Base-by-base conservation (phyloP, 192 early-diverging fungal genomes). In the Diversispora epigaea region DNA sequence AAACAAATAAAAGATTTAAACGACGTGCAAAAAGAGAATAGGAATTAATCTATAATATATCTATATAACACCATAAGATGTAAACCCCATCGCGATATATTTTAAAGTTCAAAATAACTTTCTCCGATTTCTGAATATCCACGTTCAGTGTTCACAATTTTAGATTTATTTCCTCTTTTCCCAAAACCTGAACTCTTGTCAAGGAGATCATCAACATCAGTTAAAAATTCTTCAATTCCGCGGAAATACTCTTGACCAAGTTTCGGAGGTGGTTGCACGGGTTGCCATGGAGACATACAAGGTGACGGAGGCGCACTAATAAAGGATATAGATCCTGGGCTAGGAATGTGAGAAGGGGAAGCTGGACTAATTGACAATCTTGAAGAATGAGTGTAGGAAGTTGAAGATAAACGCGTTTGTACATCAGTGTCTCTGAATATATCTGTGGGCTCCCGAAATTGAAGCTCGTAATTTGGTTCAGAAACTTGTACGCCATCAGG, bases 171-270 rank as follows among this genome's bases (percentile, higher is more conserved):
- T 32, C 25, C 49, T 14, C 14, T 50, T 50, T 50, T 50, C 14
- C 49, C 49, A 50, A 50, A 50, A 50, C 49, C 14, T 12, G 8
- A 8, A 12, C 14, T 50, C 5, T 50, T 14, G 14, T 50, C 8
- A 5, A 50, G 8, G 49, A 50, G 49, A 50, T 40, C 39, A 63
- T 63, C 61, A 9, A 63, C 61, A 63, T 15, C 32, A 63, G 11
- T 40, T 17, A 63, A 39, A 41, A 63, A 63, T 63, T 63, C 61
- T 15, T 63, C 15, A 8, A 63, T 63, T 15, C 39, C 61, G 41
- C 7, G 6, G 39, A 63, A 17, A 41, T 63, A 63, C 40, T 63
- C 61, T 6, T 11, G 6, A 17, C 39, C 39, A 40, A 63, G 61
- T n/a, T 39, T 63, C 17, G 61, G 61, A 11, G 57, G 57, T 60